Percentiles rank a stretch among this genome's conserved stretches.
These are phyloP conservation scores for Nothophoma quercina DNA, from an alignment of 2,329 filamentous ascomycete genomes.

Conservation along the genomic window DNA sequence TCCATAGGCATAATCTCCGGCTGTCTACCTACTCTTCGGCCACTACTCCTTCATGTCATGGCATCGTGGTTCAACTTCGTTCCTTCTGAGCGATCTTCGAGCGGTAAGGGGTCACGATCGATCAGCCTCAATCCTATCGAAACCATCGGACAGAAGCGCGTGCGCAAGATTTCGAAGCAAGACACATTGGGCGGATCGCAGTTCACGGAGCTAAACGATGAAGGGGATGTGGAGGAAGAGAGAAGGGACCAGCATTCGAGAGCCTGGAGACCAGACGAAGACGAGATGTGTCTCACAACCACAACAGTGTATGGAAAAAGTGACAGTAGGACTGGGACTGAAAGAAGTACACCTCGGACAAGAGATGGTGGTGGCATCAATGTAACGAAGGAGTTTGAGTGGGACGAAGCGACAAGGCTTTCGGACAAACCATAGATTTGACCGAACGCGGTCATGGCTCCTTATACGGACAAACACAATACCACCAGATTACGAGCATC, in stretches of 20 bases:
- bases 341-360: background rate
- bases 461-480: no score
- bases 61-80: constrained; percentile 19
- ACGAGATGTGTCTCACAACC: constrained; percentile 32
- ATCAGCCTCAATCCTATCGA: constrained; percentile 24
- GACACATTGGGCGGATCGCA: constrained; percentile 25
- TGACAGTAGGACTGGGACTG: constrained; percentile 7
- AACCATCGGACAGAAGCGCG: constrained; percentile 33
- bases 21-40: constrained; percentile 34
- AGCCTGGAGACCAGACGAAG: constrained; percentile 29
- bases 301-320: constrained; percentile 19
- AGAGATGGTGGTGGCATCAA: constrained; percentile 22
- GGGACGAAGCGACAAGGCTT: constrained; percentile 25
- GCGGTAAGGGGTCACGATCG: constrained; percentile 7
- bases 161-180: constrained; percentile 25
- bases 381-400: constrained; percentile 30
- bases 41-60: constrained; percentile 25
- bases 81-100: constrained; percentile 18
- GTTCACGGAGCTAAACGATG: constrained; percentile 14
- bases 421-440: no score
- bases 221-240: constrained; percentile 1
- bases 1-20: constrained; percentile 38
- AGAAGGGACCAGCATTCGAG: constrained; percentile 8
- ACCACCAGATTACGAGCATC: no score
- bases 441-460: no score